Percentiles rank a stretch among this genome's conserved stretches.
Evolutionary conservation across 129 eudicot genomes (phyloP).

Genomic region (Ambrosia artemisiifolia): DNA sequence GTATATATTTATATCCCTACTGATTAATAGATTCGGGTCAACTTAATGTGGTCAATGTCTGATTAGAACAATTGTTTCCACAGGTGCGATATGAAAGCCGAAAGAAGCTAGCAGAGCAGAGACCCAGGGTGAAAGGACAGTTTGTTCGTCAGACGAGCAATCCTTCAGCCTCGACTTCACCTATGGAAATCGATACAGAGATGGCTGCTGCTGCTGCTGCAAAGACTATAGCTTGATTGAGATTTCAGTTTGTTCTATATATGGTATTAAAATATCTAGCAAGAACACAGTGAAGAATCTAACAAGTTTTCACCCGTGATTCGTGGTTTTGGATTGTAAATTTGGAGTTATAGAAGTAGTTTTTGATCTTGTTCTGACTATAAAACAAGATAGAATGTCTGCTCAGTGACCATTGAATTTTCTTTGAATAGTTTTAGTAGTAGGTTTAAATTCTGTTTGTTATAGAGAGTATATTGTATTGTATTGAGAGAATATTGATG

Average conservation of each 20-base stretch:
- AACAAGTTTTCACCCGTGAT: slow-evolving; percentile 7
- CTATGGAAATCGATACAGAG: slow-evolving; percentile 40
- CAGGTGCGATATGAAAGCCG: slow-evolving; percentile 94
- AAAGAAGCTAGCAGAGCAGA: slow-evolving; percentile 90
- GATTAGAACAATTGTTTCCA: neutral
- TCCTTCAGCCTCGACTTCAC: slow-evolving; percentile 19
- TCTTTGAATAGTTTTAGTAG: neutral
- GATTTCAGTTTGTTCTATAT: neutral
- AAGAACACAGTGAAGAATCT: slow-evolving; percentile 19
- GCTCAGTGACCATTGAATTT: neutral
- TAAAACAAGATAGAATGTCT: neutral
- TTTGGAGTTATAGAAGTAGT: slow-evolving; percentile 30
- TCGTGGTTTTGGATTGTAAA: slow-evolving; percentile 23
- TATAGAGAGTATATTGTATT: neutral
- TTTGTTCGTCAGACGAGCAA: slow-evolving; percentile 76
- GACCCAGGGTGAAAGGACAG: slow-evolving; percentile 95
- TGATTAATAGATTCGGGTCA: neutral
- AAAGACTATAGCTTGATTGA: slow-evolving; percentile 15
- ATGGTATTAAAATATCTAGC: neutral
- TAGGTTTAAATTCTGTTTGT: neutral
- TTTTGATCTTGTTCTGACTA: slow-evolving; percentile 22
- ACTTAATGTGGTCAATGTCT: neutral
- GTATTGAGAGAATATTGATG: neutral
- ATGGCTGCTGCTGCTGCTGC: neutral
- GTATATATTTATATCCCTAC: slow-evolving; percentile 26